Evolutionary conservation across 768 basidiomycete species (phyloP), one percentile per base, ranked within the genome.

Genomic region (Crepidotus variabilis): DNA sequence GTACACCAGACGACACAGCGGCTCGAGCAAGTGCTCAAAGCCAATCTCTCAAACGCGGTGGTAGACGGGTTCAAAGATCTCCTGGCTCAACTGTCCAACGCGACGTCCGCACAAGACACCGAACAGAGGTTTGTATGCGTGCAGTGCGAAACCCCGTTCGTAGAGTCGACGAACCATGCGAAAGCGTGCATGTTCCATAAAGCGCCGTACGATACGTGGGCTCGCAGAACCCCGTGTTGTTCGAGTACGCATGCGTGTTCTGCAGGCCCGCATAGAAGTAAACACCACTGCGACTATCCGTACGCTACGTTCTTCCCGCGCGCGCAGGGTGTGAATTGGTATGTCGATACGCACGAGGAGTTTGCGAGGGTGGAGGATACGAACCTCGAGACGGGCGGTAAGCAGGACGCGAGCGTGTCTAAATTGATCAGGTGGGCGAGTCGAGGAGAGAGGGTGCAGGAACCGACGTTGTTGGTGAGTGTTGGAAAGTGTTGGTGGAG

Each of bases 201-300:
- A 35, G 70, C 66, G 2, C 69, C 69, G 22, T 75, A 71, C 50
- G 63, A 70, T 53, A 66, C 69, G 11, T 75, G 72, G 72, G 60
- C 59, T 35, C 69, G 67, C 55, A 65, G 59, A 51, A 73, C 65
- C 48, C 70, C 71, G 8, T 77, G 75, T 50, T 77, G 75, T 58
- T 68, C 69, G 56, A 66, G 67, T 0, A 47, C 60, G 6, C 65
- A 72, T 55, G 71, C 74, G 13, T 76, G 75, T 57, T 67, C 74
- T 60, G 71, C 66, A 50, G 61, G 61, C 23, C 60, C 62, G 6
- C 75, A 77, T 61, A 68, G 74, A 46, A 60, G 71, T 1, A 69
- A 67, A 48, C 74, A 75, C 52, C 75, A 77, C 51, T 75, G 72
- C 57, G 73, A 77, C 28, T 77, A 75, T 57, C 69, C 75, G 5